Conservation (phyloP, 768 basidiomycete genomes). For the Pleurotus sapidus region DNA sequence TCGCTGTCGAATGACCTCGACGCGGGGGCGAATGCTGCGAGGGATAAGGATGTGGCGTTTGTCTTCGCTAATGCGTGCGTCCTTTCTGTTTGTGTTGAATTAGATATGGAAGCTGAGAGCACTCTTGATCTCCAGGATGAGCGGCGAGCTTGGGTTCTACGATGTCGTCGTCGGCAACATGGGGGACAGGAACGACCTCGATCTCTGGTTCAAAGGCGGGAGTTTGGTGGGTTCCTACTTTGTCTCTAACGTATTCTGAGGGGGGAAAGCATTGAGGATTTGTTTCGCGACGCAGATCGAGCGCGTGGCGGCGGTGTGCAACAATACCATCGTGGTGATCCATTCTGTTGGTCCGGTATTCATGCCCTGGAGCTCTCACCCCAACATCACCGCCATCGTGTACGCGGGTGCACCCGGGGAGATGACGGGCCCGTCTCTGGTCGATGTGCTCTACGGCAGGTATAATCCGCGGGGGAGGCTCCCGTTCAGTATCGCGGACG, state of each 20-base stretch:
- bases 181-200: slow-evolving; percentile 59
- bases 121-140: slow-evolving; percentile 36
- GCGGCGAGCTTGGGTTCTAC: slow-evolving; percentile 54
- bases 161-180: slow-evolving; percentile 57
- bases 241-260: background rate
- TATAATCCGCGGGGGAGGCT: slow-evolving; percentile 69
- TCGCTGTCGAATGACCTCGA: slow-evolving; percentile 42
- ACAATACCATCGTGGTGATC: slow-evolving; percentile 70
- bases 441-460: slow-evolving; percentile 67
- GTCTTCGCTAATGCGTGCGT: slow-evolving; percentile 59
- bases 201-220: slow-evolving; percentile 56
- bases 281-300: slow-evolving; percentile 32
- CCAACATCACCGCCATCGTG: slow-evolving; percentile 69
- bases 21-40: slow-evolving; percentile 35
- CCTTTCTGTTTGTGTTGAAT: slow-evolving; percentile 14
- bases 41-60: slow-evolving; percentile 51
- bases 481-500: slow-evolving; percentile 74
- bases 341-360: slow-evolving; percentile 62
- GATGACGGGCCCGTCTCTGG: slow-evolving; percentile 69
- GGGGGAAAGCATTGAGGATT: slow-evolving; percentile 9
- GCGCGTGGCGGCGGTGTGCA: slow-evolving; percentile 62
- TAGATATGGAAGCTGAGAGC: slow-evolving; percentile 23
- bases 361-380: slow-evolving; percentile 65
- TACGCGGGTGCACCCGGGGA: slow-evolving; percentile 69
- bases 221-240: slow-evolving; percentile 29